These are phyloP conservation scores for Petunia secreta DNA, from an alignment of 257 asterid species.

Conservation along the genomic window DNA sequence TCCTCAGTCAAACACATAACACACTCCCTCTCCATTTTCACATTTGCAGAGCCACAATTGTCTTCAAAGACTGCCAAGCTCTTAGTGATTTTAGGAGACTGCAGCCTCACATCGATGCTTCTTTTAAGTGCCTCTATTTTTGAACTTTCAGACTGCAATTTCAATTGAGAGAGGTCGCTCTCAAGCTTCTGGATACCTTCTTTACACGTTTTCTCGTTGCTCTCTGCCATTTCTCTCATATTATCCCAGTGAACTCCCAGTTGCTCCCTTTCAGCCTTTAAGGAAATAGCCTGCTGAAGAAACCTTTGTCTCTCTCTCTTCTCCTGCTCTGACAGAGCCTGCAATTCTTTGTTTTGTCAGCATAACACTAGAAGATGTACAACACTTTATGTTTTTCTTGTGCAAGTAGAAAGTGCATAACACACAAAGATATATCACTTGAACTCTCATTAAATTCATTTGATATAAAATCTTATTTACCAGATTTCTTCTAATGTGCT, in stretches of 20 bases:
- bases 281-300: constrained; percentile 30
- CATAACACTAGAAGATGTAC: background rate
- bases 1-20: constrained; percentile 70
- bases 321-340: constrained; percentile 66
- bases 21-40: constrained; percentile 60
- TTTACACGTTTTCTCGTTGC: constrained; percentile 39
- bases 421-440: background rate
- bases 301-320: constrained; percentile 52
- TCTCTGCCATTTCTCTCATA: constrained; percentile 49
- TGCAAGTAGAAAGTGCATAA: background rate
- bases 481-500: constrained; percentile 7
- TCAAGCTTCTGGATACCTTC: constrained; percentile 48
- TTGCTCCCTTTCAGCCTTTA: constrained; percentile 46
- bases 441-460: constrained; percentile 16
- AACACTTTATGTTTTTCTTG: background rate
- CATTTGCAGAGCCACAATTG: constrained; percentile 40
- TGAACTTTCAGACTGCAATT: constrained; percentile 50
- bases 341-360: constrained; percentile 25
- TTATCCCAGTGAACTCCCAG: constrained; percentile 39
- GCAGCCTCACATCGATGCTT: constrained; percentile 34
- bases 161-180: constrained; percentile 48
- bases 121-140: constrained; percentile 56
- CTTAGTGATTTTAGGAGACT: constrained; percentile 40
- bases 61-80: constrained; percentile 52
- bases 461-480: background rate